phyloP scores from a whole-genome alignment of 495 filamentous ascomycete genomes.

The Talaromyces nanjingensis region DNA sequence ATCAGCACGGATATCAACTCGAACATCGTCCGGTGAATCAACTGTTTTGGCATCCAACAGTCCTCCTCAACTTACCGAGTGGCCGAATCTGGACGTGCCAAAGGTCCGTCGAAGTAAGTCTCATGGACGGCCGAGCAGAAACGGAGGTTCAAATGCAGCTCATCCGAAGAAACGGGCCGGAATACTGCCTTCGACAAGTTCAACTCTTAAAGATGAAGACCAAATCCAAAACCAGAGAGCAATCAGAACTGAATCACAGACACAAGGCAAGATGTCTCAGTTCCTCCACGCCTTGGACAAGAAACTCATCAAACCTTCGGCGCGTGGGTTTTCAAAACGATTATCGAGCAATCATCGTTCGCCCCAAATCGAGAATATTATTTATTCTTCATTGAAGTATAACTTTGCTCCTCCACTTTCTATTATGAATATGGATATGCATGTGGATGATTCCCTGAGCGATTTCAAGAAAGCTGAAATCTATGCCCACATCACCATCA shows the following conservation, averaged over 20 bases:
- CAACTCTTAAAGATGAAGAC: background rate
- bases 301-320: background rate
- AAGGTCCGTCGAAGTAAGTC: conserved; percentile 3
- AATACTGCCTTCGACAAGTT: background rate
- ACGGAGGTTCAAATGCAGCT: background rate
- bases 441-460: conserved; percentile 11
- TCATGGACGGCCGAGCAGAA: background rate
- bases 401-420: conserved; percentile 2
- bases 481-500: conserved; percentile 19
- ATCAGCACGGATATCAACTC: background rate
- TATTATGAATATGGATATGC: conserved; percentile 14
- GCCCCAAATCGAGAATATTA: background rate
- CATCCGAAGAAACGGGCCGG: background rate
- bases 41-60: background rate
- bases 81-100: background rate
- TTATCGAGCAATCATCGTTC: background rate
- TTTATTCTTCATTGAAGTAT: background rate
- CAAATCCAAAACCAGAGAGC: background rate
- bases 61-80: background rate
- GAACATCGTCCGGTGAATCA: background rate
- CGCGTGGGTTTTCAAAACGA: background rate
- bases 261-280: background rate
- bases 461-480: conserved; percentile 12
- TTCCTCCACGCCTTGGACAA: conserved; percentile 3
- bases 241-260: background rate